These are phyloP conservation scores for Tylopilus vinaceipallidus DNA, from an alignment of 768 basidiomycete genomes.

Conservation along the genomic window DNA sequence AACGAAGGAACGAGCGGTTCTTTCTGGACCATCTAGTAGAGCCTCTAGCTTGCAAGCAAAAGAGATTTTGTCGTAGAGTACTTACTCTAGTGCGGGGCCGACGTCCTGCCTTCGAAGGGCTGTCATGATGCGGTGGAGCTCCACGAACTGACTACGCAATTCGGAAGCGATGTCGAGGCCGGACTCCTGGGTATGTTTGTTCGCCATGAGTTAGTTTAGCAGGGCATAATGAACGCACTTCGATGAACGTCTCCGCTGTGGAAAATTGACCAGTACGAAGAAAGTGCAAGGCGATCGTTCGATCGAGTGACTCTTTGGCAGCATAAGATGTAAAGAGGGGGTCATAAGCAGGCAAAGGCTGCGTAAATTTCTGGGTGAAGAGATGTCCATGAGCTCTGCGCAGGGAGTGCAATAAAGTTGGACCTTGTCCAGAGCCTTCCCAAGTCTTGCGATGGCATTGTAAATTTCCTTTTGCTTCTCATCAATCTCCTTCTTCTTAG, in stretches of 20 bases:
- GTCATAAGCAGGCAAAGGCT: conserved; percentile 61
- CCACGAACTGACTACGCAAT: conserved; percentile 56
- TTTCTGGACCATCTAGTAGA: conserved; percentile 71
- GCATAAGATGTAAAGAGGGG: conserved; percentile 61
- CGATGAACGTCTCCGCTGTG: conserved; percentile 69
- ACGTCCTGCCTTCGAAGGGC: conserved; percentile 67
- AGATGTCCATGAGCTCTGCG: conserved; percentile 6
- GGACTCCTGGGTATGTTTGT: conserved; percentile 54
- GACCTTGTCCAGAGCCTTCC: conserved; percentile 92
- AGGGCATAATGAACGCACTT: conserved; percentile 42
- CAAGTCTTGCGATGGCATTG: conserved; percentile 68
- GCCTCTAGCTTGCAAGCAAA: background rate
- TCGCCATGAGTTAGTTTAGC: background rate
- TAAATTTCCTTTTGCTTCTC: conserved; percentile 90
- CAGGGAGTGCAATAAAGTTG: conserved; percentile 12
- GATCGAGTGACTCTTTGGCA: conserved; percentile 62
- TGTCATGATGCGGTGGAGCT: conserved; percentile 70
- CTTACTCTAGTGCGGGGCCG: conserved; percentile 74
- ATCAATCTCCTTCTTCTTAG: conserved; percentile 79
- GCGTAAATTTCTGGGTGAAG: conserved; percentile 53
- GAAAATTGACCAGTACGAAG: conserved; percentile 80
- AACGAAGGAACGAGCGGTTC: conserved; percentile 63
- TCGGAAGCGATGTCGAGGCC: conserved; percentile 52
- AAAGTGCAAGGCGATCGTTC: conserved; percentile 72
- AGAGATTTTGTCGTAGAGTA: background rate